These are phyloP conservation scores for Quercus bicolor DNA, from an alignment of 306 rosid species.

Conservation along the genomic window DNA sequence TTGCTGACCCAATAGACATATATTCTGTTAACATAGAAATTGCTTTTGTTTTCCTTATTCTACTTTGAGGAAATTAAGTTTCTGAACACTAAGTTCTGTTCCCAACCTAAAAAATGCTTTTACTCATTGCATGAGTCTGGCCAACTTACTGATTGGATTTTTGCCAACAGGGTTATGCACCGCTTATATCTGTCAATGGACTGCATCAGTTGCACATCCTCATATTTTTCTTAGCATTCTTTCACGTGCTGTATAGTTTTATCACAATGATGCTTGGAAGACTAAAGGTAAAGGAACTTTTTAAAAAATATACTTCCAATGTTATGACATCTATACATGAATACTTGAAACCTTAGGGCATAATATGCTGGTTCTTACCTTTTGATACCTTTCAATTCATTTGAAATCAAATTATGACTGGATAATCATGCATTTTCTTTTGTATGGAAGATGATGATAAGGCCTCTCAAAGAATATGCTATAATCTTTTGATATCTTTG, in stretches of 20 bases:
- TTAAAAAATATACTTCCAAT: neutral
- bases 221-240: slow-evolving; percentile 85
- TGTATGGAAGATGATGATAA: neutral
- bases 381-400: neutral
- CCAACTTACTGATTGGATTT: slow-evolving; percentile 13
- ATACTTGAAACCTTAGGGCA: neutral
- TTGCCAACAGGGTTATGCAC: slow-evolving; percentile 58
- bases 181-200: slow-evolving; percentile 69
- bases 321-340: neutral
- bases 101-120: neutral
- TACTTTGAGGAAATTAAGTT: neutral
- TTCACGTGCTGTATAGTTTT: slow-evolving; percentile 83
- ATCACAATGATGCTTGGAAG: slow-evolving; percentile 98
- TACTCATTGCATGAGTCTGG: neutral
- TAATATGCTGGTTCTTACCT: neutral
- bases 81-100: neutral
- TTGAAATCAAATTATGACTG: neutral
- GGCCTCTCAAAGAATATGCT: neutral
- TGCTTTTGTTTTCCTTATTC: neutral
- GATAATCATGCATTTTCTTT: neutral
- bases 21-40: neutral
- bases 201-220: slow-evolving; percentile 95
- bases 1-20: neutral
- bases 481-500: neutral
- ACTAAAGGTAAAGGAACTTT: slow-evolving; percentile 55